A percentile compares a stretch with the other conserved stretches of the same genome.
Evolutionary conservation across 2,329 filamentous ascomycete species (phyloP).

Genomic region (Neopestalotiopsis sp.): DNA sequence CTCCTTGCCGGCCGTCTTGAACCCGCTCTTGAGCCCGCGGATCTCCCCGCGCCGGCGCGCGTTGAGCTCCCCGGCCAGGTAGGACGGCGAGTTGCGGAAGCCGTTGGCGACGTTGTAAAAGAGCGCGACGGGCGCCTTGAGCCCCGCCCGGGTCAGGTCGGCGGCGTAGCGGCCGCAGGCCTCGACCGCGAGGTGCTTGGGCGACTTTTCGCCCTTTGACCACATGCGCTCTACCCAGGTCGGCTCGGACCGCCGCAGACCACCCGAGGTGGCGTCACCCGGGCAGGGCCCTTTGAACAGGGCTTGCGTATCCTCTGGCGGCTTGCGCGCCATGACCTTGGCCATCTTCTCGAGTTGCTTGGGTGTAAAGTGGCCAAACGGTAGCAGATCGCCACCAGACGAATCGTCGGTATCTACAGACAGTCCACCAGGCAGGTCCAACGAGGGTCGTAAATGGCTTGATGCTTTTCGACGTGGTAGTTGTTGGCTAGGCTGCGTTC

Average conservation of each 20-base stretch:
- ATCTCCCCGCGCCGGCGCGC: constrained; percentile 81
- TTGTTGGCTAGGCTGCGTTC: not conserved
- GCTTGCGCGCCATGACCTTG: constrained; percentile 1
- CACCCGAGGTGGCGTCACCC: not conserved
- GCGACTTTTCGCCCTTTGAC: not conserved
- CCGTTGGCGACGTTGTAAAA: constrained; percentile 70
- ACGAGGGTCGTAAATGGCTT: not conserved
- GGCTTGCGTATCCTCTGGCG: not conserved
- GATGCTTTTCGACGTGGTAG: not conserved
- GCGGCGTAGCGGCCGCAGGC: constrained; percentile 5
- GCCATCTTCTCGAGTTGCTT: constrained; percentile 6
- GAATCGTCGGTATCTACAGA: not conserved
- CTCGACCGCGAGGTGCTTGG: not conserved
- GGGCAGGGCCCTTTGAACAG: not conserved
- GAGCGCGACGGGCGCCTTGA: constrained; percentile 11
- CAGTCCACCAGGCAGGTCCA: not conserved
- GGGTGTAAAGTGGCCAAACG: not conserved
- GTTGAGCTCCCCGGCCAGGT: constrained; percentile 82
- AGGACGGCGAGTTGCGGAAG: constrained; percentile 81
- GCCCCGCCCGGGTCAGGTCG: not conserved
- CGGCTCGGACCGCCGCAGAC: not conserved
- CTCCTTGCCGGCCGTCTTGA: constrained; percentile 79
- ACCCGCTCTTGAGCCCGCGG: constrained; percentile 75
- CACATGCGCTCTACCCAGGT: not conserved
- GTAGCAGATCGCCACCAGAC: not conserved